Conservation (phyloP, 306 rosid genomes). For the Dryas octopetala region DNA sequence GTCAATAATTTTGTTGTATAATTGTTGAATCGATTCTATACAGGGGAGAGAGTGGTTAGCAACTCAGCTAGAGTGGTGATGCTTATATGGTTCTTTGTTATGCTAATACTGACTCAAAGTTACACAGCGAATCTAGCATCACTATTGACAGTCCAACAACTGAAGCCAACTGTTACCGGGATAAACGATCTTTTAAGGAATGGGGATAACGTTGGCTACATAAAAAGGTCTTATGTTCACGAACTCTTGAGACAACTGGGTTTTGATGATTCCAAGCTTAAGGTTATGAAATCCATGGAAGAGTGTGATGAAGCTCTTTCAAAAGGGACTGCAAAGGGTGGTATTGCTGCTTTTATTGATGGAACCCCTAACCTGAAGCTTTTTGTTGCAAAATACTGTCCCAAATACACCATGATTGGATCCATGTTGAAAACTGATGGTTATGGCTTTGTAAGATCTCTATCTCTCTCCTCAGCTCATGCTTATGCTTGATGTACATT, state of each 20-base stretch:
- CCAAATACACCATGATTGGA: constrained; percentile 32
- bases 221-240: constrained; percentile 37
- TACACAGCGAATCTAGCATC: constrained; percentile 65
- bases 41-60: constrained; percentile 62
- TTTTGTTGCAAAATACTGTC: constrained; percentile 34
- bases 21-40: too few relatives aligned
- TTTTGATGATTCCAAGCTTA: constrained; percentile 34
- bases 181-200: constrained; percentile 33
- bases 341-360: constrained; percentile 42
- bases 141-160: constrained; percentile 48
- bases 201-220: constrained; percentile 51
- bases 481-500: too few relatives aligned
- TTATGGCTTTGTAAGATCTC: constrained; percentile 42
- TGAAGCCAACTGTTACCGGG: constrained; percentile 41
- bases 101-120: constrained; percentile 56
- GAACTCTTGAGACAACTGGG: constrained; percentile 36
- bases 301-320: constrained; percentile 24
- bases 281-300: constrained; percentile 5
- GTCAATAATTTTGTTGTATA: not conserved
- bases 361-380: constrained; percentile 28
- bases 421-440: constrained; percentile 33
- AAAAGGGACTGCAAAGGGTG: constrained; percentile 34
- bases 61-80: constrained; percentile 61
- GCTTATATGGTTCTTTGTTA: constrained; percentile 62
- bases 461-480: not conserved